These are phyloP conservation scores for Xerocomus spinulosus DNA, from an alignment of 768 basidiomycete species.

Conservation along the genomic window DNA sequence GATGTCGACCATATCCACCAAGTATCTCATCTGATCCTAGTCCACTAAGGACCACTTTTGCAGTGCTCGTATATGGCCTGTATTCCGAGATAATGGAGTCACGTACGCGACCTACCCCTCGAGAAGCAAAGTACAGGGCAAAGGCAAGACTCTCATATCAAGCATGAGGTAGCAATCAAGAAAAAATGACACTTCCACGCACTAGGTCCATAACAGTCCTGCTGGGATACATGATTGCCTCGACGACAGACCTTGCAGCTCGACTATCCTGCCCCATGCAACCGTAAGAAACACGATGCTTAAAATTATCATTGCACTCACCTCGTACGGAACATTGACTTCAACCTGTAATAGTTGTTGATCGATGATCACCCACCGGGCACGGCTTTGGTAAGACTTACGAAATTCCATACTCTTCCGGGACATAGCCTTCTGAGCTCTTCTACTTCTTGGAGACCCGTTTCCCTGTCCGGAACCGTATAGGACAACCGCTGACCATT, in stretches of 20 bases:
- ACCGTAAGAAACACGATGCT: constrained; percentile 3
- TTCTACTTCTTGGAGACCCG: constrained; percentile 71
- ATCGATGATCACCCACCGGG: neutral
- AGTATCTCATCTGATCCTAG: constrained; percentile 94
- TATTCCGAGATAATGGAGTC: constrained; percentile 29
- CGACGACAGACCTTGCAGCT: constrained; percentile 48
- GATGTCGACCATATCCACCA: constrained; percentile 90
- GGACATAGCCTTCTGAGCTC: constrained; percentile 78
- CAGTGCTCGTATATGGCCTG: constrained; percentile 60
- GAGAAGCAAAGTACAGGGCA: constrained; percentile 90
- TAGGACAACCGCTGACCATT: constrained; percentile 40
- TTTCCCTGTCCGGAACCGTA: constrained; percentile 83
- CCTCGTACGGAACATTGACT: constrained; percentile 78
- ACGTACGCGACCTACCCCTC: constrained; percentile 63
- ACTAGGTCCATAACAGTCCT: constrained; percentile 91
- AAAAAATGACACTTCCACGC: constrained; percentile 20
- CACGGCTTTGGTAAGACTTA: constrained; percentile 32
- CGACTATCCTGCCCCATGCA: constrained; percentile 55
- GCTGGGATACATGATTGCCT: constrained; percentile 73
- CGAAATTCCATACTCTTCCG: constrained; percentile 85
- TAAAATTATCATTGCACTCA: constrained; percentile 26
- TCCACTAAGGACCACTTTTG: constrained; percentile 83
- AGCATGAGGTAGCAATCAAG: constrained; percentile 2
- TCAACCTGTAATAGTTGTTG: constrained; percentile 55
- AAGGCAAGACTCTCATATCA: constrained; percentile 74